Percentiles rank a stretch among this genome's conserved stretches.
phyloP scores from a whole-genome alignment of 306 rosid species.

The Prunus mume region DNA sequence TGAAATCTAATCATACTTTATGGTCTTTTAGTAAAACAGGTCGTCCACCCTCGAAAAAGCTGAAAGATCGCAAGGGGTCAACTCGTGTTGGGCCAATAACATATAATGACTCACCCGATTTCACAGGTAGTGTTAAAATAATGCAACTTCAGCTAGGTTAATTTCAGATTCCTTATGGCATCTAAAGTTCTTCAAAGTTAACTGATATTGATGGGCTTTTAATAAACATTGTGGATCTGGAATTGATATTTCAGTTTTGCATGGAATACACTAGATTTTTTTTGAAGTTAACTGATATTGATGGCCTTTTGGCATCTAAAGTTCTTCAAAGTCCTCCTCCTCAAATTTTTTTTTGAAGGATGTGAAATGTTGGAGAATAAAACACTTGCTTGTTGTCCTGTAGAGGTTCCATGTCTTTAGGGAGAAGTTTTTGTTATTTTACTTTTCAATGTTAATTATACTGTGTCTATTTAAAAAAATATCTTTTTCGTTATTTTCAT shows the following conservation, averaged over 20 bases:
- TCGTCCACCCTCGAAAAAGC: slow-evolving; percentile 81
- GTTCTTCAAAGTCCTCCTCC: too few species aligned
- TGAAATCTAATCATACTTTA: slow-evolving; percentile 16
- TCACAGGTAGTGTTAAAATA: slow-evolving; percentile 54
- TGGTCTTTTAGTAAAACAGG: slow-evolving; percentile 65
- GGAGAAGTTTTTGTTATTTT: not conserved
- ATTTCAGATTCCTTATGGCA: not conserved
- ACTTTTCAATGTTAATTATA: not conserved
- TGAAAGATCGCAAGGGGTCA: slow-evolving; percentile 66
- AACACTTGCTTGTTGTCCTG: not conserved
- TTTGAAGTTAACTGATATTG: too few species aligned
- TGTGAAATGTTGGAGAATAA: not conserved
- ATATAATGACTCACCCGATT: slow-evolving; percentile 51
- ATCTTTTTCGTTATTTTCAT: not conserved
- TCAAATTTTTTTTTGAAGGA: too few species aligned
- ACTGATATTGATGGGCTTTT: not conserved
- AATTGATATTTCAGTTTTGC: not conserved
- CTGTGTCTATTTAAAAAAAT: not conserved
- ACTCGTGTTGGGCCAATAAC: slow-evolving; percentile 54
- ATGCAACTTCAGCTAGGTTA: not conserved
- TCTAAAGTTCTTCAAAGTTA: not conserved
- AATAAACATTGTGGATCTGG: not conserved
- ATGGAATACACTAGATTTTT: not conserved
- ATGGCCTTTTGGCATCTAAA: too few species aligned
- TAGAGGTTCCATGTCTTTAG: not conserved